Evolutionary conservation across 2,329 filamentous ascomycete species (phyloP), one percentile per base, ranked within the genome.

Genomic region (Colletotrichum lindemuthianum): DNA sequence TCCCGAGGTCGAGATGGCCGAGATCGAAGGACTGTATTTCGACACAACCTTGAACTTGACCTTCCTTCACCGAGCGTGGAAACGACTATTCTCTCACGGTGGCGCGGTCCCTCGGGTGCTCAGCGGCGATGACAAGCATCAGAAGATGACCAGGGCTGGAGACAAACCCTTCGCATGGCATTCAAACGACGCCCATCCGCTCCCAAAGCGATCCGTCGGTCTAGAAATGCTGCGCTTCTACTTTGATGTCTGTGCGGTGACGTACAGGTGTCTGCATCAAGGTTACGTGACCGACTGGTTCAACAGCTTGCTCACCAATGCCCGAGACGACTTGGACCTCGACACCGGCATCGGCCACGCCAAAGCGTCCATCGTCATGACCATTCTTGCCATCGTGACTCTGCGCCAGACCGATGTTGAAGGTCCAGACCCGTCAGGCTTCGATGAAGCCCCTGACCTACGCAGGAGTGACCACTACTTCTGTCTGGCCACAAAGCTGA

Each of bases 191-290:
- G 36, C 43, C 10, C 56, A 69, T 13, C 60, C 68, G 9, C 64
- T 73, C 6, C 69, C 70, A 6, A 60, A 70, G 4, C 66, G 59
- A 2, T 49, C 68, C 1, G 41, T 60, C 2, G 67, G 70, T 10
- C 48, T 63, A 8, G 63, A 70, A 1, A 68, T 76, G 12, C 58
- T 76, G 44, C 61, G 69, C 5, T 77, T 84, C 24, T 88, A 88
- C 67, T 88, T 88, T 69, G 85, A 88, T 49, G 84, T 83, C 66
- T 86, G 84, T 15, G 82, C 86, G 36, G 84, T 86, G 5, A 88
- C 86, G 0, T 86, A 88, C 69, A 80, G 86, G 4, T 86, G 86
- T 63, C 71, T 88, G 32, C 84, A 88, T 70, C 77, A 83, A 5
- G 81, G 81, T 0, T 82, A 78, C 12, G 81, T 86, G 8, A 77